Base-by-base conservation (phyloP, 1,284 basidiomycete genomes). In the Naganishia sp. region DNA sequence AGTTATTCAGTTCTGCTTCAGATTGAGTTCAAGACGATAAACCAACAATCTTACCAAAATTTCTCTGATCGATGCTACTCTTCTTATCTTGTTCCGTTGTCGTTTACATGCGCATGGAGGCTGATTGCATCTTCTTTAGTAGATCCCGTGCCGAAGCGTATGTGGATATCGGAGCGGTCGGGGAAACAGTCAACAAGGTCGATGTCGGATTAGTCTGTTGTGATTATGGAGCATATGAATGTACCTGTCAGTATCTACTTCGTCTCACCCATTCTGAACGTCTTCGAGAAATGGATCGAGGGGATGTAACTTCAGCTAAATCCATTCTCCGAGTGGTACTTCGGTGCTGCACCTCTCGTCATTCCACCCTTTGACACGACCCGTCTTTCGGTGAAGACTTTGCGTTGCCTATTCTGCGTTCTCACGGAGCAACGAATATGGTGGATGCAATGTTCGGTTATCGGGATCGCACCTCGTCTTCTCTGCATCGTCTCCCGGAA, bases 1-100 rank as follows among this genome's bases (percentile, higher is more conserved):
- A 44, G 56, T 52, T 66, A 61, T 66, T 66, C 65, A 66, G 65
- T 66, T 66, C 65, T 66, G 65, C 65, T 66, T 66, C 65, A 49
- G 65, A 66, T 64, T 66, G 65, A 66, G 65, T 54, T 60, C 65
- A 57, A 66, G 65, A 66, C 57, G 65, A 66, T 50, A 66, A 63
- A 60, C 28, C 59, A 61, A 56, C 59, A 61, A 61, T 63, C 56
- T 61, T 66, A 66, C 65, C 65, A 66, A 66, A 66, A 65, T 55
- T 44, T 55, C 46, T 65, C 46, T 56, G 59, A 61, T 61, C 59
- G 59, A 61, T 61, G 59, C 59, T 52, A 52, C 59, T 50, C 36
- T 36, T 52, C 59, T 39, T 31, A 10, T 39, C 36, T 16, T 52
- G 36, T 48, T n/a, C 50, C 45, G 59, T 61, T 36, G 48, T 52